Evolutionary conservation across 352 stramenopile species (phyloP).

Genomic region (Phytophthora sojae): DNA sequence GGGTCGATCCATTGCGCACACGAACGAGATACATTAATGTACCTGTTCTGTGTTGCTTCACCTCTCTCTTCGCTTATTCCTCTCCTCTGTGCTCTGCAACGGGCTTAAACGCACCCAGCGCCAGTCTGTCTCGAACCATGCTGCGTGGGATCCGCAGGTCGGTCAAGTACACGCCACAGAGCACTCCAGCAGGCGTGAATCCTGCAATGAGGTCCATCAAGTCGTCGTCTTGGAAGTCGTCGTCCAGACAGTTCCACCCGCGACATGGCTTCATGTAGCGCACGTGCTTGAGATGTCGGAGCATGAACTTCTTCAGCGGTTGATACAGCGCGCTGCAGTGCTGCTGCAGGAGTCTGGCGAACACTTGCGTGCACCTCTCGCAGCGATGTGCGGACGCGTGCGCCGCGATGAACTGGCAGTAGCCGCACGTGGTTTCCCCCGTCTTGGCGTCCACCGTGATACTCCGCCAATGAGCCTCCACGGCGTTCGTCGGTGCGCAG

Average conservation of each 20-base stretch:
- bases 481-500: conserved; percentile 21
- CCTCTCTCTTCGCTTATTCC: neutral
- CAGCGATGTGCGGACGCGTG: conserved; percentile 28
- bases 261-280: conserved; percentile 32
- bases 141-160: conserved; percentile 28
- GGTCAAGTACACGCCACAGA: conserved; percentile 40
- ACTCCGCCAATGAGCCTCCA: conserved; percentile 38
- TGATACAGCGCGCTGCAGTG: conserved; percentile 34
- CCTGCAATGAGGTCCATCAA: conserved; percentile 37
- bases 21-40: no score
- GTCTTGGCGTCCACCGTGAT: conserved; percentile 27
- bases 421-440: conserved; percentile 16
- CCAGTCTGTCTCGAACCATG: conserved; percentile 18
- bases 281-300: conserved; percentile 35
- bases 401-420: conserved; percentile 22
- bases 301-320: conserved; percentile 36
- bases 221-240: conserved; percentile 14
- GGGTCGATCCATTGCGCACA: no score
- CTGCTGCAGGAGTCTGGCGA: conserved; percentile 26
- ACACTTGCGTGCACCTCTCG: conserved; percentile 34
- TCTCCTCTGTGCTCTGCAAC: neutral
- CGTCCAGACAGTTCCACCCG: conserved; percentile 24
- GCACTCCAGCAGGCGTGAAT: conserved; percentile 30
- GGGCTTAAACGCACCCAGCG: conserved; percentile 26
- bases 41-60: neutral